Evolutionary conservation across 2,329 filamentous ascomycete genomes (phyloP).

Genomic region (Ilyonectria destructans): DNA sequence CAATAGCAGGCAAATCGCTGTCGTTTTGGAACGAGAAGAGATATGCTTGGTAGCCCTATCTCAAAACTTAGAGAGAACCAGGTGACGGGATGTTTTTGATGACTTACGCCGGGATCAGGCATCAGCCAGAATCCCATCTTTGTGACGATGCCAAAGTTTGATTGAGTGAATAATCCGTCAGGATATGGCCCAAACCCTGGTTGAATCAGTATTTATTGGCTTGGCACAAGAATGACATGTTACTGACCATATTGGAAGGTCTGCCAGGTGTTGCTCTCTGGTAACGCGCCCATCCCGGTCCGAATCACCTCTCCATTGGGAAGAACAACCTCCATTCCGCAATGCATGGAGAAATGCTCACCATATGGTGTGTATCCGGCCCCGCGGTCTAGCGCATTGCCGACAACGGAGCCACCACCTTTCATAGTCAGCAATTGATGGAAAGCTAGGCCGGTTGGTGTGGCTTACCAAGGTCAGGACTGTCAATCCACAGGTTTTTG

Average conservation of each 20-base stretch:
- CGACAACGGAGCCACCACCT: slow-evolving; percentile 29
- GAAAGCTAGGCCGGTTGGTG: too few species aligned
- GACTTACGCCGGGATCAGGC: slow-evolving; percentile 26
- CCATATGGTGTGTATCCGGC: slow-evolving; percentile 30
- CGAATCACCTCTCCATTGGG: slow-evolving; percentile 29
- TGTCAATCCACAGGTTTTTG: slow-evolving; percentile 29
- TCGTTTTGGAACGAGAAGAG: slow-evolving; percentile 24
- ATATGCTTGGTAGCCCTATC: slow-evolving; percentile 29
- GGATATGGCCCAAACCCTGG: slow-evolving; percentile 24
- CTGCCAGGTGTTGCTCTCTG: slow-evolving; percentile 33
- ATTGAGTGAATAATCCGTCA: slow-evolving; percentile 29
- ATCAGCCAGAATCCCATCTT: slow-evolving; percentile 31
- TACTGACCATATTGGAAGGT: slow-evolving; percentile 29
- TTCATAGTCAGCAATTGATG: neutral
- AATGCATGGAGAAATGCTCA: slow-evolving; percentile 27
- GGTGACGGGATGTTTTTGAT: neutral
- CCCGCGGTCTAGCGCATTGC: slow-evolving; percentile 27
- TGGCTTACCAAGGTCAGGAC: slow-evolving; percentile 24
- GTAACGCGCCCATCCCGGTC: slow-evolving; percentile 31
- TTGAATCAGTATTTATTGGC: neutral
- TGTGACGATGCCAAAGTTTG: slow-evolving; percentile 29
- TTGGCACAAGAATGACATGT: neutral
- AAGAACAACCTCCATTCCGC: slow-evolving; percentile 31
- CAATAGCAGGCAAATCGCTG: slow-evolving; percentile 17
- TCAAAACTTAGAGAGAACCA: too few species aligned